These are phyloP conservation scores for Themeda triandra DNA, from an alignment of 176 grass and related monocot genomes.

Conservation along the genomic window DNA sequence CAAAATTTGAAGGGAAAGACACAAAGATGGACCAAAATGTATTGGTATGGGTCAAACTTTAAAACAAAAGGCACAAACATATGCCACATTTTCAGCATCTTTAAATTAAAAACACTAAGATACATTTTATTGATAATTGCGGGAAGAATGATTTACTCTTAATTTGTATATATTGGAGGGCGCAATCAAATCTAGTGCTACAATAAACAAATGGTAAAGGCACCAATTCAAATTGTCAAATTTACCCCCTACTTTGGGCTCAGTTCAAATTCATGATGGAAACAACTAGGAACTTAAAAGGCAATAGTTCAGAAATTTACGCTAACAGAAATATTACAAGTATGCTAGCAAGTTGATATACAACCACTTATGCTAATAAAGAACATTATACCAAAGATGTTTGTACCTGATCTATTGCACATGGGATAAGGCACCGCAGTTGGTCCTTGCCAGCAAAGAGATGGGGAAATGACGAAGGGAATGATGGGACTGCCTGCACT, in stretches of 20 bases:
- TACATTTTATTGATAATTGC: background rate
- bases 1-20: background rate
- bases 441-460: constrained; percentile 70
- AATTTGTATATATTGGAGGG: background rate
- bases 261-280: background rate
- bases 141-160: background rate
- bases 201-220: background rate
- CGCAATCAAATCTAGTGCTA: background rate
- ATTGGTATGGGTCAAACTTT: background rate
- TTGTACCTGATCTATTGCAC: constrained; percentile 92
- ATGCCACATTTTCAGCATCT: background rate
- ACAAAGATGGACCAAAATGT: background rate
- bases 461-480: constrained; percentile 95
- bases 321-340: background rate
- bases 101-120: background rate
- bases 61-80: background rate
- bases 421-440: constrained; percentile 89
- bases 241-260: background rate
- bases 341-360: background rate
- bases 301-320: background rate
- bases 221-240: background rate
- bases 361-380: background rate
- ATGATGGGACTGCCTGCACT: constrained; percentile 92
- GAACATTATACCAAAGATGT: constrained; percentile 17
- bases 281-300: constrained; percentile 8